Evolutionary conservation across 805 yeast species (phyloP).

Genomic region (Lachancea sp.): DNA sequence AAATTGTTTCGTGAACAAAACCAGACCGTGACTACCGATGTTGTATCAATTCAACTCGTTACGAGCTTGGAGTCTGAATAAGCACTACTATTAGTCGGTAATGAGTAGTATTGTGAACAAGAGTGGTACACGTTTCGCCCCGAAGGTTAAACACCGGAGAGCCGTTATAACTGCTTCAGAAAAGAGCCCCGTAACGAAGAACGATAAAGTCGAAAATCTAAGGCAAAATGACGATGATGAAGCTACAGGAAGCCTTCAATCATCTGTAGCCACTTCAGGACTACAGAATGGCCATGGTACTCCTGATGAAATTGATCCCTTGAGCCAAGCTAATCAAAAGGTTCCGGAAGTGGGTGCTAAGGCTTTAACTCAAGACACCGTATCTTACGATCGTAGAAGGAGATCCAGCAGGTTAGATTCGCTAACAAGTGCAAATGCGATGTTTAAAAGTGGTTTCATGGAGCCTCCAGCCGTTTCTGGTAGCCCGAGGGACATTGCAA

Average conservation of each 20-base stretch:
- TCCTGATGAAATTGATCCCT: conserved; percentile 10
- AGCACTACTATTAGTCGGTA: no score
- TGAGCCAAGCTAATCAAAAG: conserved; percentile 14
- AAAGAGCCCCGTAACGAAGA: conserved; percentile 22
- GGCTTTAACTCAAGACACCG: conserved; percentile 16
- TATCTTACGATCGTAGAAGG: conserved; percentile 22
- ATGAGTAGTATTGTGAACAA: conserved; percentile 40
- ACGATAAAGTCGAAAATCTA: not conserved
- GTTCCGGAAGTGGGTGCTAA: conserved; percentile 5
- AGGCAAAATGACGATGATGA: not conserved
- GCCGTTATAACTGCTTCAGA: conserved; percentile 27
- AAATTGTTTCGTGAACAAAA: not conserved
- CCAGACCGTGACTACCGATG: no score
- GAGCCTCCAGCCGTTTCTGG: conserved; percentile 9
- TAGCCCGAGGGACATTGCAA: conserved; percentile 4
- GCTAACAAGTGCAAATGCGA: conserved; percentile 31
- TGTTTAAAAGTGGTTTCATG: conserved; percentile 24
- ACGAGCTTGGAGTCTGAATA: no score
- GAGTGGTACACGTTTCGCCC: conserved; percentile 59
- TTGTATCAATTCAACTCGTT: no score
- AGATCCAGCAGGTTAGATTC: conserved; percentile 37
- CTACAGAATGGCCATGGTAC: not conserved
- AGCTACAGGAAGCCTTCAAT: not conserved
- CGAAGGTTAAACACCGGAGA: conserved; percentile 45
- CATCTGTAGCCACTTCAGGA: no score